Base-by-base conservation (phyloP, 2,329 filamentous ascomycete species). In the Phaeoacremonium minimum region DNA sequence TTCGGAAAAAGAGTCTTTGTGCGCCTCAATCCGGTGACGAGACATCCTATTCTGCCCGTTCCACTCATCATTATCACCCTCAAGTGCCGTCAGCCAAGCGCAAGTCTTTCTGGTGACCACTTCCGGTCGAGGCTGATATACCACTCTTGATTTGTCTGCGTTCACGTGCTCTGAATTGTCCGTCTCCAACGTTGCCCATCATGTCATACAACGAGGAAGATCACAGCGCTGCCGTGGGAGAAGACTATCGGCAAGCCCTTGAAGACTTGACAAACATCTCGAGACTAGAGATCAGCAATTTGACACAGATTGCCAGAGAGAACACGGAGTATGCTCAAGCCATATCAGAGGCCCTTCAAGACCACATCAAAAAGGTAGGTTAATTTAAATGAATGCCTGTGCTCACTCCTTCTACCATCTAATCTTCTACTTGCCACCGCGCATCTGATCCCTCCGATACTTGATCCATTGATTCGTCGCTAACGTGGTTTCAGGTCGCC, bases 291-390 rank as follows among this genome's bases (percentile, higher is more conserved):
- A 98, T 98, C 62, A 91, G 86, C 73, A 97, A 94, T 66, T 67
- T 98, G 66, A 98, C 93, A 44, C 82, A 95, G 60, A 97, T 98
- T 64, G 93, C 93, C 42, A 88, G 94, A 62, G 93, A 98, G 64
- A 95, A 95, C 55, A 96, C 90, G 47, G 89, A 95, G 64, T 86
- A 96, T 69, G 93, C 93, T 22, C 80, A 94, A 61, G 87, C 86
- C 47, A 97, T 98, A 53, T 90, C 93, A 14, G 81, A 87, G 53
- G 87, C 87, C 33, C 68, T 98, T 50, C 87, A 95, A 60, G 85
- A 90, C 46, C 93, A 98, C 57, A 96, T 98, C 62, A 83, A 88
- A 64, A 85, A 85, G 75, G 93, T 96, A 87, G 77, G 88, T 75
- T 33, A 30, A 11, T 19, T 15, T 14, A 15, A 30, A 22, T 12